These are phyloP conservation scores for Microsporum ferrugineum DNA, from an alignment of 2,329 filamentous ascomycete genomes.

Conservation along the genomic window DNA sequence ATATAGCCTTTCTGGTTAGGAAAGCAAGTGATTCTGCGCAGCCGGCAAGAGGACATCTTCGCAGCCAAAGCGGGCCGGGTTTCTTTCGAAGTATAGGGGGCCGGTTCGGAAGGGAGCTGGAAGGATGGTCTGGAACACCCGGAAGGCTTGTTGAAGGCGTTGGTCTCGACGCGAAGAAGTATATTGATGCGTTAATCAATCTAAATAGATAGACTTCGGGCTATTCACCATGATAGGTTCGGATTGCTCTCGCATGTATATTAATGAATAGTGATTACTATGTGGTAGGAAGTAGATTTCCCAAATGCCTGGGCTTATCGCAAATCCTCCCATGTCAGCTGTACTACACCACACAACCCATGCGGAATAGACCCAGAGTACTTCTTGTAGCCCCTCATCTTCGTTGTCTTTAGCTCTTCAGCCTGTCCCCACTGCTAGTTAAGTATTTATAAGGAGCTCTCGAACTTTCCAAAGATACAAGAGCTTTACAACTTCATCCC, in stretches of 20 bases:
- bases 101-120: constrained; percentile 17
- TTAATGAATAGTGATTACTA: too few species aligned
- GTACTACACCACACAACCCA: too few species aligned
- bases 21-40: constrained; percentile 34
- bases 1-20: constrained; percentile 38
- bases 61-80: constrained; percentile 21
- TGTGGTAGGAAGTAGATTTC: too few species aligned
- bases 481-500: background rate
- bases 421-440: background rate
- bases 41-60: constrained; percentile 19
- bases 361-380: too few species aligned
- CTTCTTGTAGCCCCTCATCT: too few species aligned
- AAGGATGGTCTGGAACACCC: constrained; percentile 18
- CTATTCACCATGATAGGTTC: too few species aligned
- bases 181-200: constrained; percentile 36
- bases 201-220: constrained; percentile 28
- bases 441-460: background rate
- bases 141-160: constrained; percentile 35
- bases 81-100: constrained; percentile 34
- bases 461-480: background rate
- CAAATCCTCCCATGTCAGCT: too few species aligned
- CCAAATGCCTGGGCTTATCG: too few species aligned
- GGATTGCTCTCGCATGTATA: too few species aligned
- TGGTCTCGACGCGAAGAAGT: constrained; percentile 36
- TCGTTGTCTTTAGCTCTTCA: background rate